These are phyloP conservation scores for Ceratocystis eucalypticola DNA, from an alignment of 2,329 filamentous ascomycete genomes.

Conservation along the genomic window DNA sequence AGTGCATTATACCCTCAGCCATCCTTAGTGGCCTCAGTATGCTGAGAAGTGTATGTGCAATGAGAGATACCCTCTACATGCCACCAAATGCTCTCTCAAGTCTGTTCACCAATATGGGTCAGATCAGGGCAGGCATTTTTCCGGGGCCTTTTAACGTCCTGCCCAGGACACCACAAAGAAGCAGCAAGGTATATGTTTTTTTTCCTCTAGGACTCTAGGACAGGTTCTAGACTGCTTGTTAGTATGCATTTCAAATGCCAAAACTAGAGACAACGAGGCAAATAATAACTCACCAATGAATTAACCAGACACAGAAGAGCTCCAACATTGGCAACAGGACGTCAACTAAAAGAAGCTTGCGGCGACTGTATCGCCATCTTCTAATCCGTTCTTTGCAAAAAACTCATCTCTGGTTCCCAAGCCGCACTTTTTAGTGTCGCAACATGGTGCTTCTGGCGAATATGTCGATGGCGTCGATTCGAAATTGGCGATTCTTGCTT, in stretches of 20 bases:
- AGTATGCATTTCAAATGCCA: not conserved
- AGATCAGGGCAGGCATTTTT: not conserved
- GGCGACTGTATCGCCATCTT: not conserved
- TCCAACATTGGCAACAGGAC: not conserved
- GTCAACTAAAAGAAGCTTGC: not conserved
- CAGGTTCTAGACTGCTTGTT: not conserved
- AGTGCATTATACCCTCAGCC: not conserved
- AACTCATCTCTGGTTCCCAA: not conserved
- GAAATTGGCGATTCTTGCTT: not conserved
- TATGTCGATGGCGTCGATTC: no score
- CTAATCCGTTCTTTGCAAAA: not conserved
- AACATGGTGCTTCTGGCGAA: no score
- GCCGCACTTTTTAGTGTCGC: no score
- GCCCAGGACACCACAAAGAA: conserved; percentile 25
- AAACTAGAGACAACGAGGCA: not conserved
- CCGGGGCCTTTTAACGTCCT: conserved; percentile 27
- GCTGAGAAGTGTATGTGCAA: not conserved
- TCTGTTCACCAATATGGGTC: not conserved
- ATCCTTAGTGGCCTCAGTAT: not conserved
- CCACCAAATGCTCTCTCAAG: not conserved
- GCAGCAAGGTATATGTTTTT: not conserved
- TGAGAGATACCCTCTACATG: not conserved
- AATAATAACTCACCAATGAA: not conserved
- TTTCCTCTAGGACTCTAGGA: not conserved
- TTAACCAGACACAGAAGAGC: not conserved